A percentile compares a stretch with the other conserved stretches of the same genome.
phyloP scores from a whole-genome alignment of 176 grass and related monocot genomes.

The Dactylis glomerata region DNA sequence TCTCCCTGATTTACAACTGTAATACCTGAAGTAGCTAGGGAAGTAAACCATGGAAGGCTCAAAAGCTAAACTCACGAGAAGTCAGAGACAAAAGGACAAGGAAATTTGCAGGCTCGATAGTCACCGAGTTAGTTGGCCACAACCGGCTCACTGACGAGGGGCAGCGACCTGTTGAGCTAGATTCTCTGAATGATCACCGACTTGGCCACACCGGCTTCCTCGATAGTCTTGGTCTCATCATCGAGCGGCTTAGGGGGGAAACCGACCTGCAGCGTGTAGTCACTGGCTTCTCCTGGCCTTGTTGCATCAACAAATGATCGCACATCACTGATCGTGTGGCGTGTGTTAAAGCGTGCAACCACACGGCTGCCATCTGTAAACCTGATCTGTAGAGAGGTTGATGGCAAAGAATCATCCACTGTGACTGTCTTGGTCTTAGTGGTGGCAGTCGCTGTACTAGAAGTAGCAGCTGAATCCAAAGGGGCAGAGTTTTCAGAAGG shows the following conservation, averaged over 20 bases:
- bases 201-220: conserved; percentile 77
- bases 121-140: too few relatives aligned
- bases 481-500: conserved; percentile 32
- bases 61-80: background rate
- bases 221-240: conserved; percentile 69
- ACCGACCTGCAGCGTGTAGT: conserved; percentile 66
- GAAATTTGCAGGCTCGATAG: conserved; percentile 1
- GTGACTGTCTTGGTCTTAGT: conserved; percentile 20
- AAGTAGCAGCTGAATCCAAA: conserved; percentile 20
- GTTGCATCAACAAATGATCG: conserved; percentile 69
- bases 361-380: conserved; percentile 75
- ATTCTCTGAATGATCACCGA: conserved; percentile 83
- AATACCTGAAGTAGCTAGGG: conserved; percentile 5
- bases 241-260: conserved; percentile 81
- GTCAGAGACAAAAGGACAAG: background rate
- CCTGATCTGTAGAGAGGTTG: conserved; percentile 90
- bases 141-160: background rate
- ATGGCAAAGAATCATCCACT: conserved; percentile 66
- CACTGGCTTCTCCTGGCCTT: conserved; percentile 46
- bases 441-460: background rate
- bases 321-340: conserved; percentile 67
- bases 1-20: conserved; percentile 22
- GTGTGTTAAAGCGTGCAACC: conserved; percentile 75
- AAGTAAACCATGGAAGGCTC: background rate
- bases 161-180: conserved; percentile 27